Evolutionary conservation across 208 protist genomes (phyloP), one percentile per base, ranked within the genome.

Genomic region (Histomonas meleagridis): DNA sequence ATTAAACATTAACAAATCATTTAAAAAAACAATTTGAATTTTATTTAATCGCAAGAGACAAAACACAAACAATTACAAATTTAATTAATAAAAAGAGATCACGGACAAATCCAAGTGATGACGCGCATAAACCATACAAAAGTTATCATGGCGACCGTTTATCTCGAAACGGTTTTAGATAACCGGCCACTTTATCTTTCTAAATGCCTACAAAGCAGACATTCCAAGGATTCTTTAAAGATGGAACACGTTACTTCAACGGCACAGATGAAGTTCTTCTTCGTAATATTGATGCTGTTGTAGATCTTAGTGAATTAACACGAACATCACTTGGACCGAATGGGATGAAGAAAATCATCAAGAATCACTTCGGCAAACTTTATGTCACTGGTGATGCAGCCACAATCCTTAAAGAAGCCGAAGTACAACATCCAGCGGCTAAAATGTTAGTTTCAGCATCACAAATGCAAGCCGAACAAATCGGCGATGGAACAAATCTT

Each of bases 341-440:
- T 93, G 98, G 95, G 97, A 97, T 99, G 93, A 99, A 98, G 94
- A 99, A 99, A 96, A 99, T 99, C 96, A 96, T 99, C 43, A 97
- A 99, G 92, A 99, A 99, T 95, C 97, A 99, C 92, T 95, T 99
- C 0, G 98, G 98, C 92, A 99, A 99, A 95, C 94, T 99, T 12
- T 98, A 99, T 94, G 97, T 99, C 51, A 99, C 99, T 1, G 98
- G 98, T 94, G 98, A 99, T 94, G 97, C 98, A 23, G 97, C 98
- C n/a, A 99, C 98, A 14, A 99, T 99, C 86, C 94, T 99, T 35
- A 96, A 96, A 62, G 98, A 99, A 95, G 93, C 99, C 0, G 98
- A 99, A 93, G 96, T 99, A 43, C 95, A 98, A 94, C 97, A 99
- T 93, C 97, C 97, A 16, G 94, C 94, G 4, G 94, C 94, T 9